Evolutionary conservation across 768 basidiomycete genomes (phyloP).

Genomic region (Leccinum barrowsii): DNA sequence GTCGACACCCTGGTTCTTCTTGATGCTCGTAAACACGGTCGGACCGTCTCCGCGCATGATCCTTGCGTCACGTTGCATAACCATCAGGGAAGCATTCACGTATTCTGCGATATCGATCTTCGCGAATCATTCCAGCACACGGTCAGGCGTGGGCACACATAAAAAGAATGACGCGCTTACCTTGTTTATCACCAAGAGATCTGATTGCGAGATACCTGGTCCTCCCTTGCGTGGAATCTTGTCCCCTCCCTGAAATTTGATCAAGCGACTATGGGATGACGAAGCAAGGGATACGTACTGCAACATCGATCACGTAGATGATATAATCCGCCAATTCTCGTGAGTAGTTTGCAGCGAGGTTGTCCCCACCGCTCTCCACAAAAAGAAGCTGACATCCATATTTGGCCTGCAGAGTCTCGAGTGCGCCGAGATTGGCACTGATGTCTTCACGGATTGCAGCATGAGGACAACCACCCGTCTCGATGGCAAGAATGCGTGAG

Average conservation of each 20-base stretch:
- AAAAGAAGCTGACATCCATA: conserved; percentile 88
- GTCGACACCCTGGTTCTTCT: conserved; percentile 72
- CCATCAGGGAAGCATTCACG: conserved; percentile 88
- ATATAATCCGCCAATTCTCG: conserved; percentile 97
- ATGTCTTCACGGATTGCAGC: conserved; percentile 98
- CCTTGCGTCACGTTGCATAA: conserved; percentile 92
- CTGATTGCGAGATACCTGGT: conserved; percentile 95
- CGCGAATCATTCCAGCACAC: neutral
- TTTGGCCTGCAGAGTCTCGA: conserved; percentile 91
- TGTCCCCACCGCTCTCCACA: conserved; percentile 96
- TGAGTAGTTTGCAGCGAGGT: conserved; percentile 95
- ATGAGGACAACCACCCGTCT: conserved; percentile 97
- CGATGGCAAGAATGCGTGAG: conserved; percentile 89
- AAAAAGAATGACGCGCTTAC: conserved; percentile 34
- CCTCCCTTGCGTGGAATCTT: conserved; percentile 99
- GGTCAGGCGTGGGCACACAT: neutral
- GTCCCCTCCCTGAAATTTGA: conserved; percentile 78
- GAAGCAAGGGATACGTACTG: conserved; percentile 42
- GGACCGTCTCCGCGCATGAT: conserved; percentile 94
- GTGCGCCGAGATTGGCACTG: conserved; percentile 92
- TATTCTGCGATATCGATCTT: conserved; percentile 92
- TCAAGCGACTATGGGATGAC: neutral
- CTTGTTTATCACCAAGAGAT: conserved; percentile 94
- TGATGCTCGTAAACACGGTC: conserved; percentile 86
- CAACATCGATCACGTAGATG: conserved; percentile 88